These are phyloP conservation scores for Scheffersomyces insectosa DNA, from an alignment of 1,139 yeast genomes.

Conservation along the genomic window DNA sequence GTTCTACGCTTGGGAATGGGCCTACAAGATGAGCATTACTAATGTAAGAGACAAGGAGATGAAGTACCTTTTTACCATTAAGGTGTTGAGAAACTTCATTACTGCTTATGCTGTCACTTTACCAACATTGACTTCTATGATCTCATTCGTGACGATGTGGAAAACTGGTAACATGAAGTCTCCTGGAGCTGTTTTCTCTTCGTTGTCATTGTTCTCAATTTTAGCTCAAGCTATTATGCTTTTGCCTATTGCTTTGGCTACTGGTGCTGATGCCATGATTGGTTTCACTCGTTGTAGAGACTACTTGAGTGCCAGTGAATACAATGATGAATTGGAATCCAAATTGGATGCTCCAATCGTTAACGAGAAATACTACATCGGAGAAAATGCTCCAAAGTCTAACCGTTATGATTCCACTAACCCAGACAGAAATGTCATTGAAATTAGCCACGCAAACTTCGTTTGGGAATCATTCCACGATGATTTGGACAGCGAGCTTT, in stretches of 20 bases:
- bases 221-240: conserved; percentile 53
- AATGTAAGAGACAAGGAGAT: conserved; percentile 40
- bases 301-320: conserved; percentile 43
- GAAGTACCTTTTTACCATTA: conserved; percentile 43
- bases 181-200: conserved; percentile 49
- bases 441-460: conserved; percentile 33
- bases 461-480: conserved; percentile 38
- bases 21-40: conserved; percentile 39
- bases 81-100: conserved; percentile 44
- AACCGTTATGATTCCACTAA: conserved; percentile 2
- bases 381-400: conserved; percentile 9
- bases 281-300: conserved; percentile 51
- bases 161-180: conserved; percentile 34
- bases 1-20: conserved; percentile 51
- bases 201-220: conserved; percentile 52
- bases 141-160: conserved; percentile 44
- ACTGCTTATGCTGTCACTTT: conserved; percentile 48
- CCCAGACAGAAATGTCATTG: conserved; percentile 17
- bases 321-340: conserved; percentile 22
- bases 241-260: conserved; percentile 55
- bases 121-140: conserved; percentile 18
- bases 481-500: conserved; percentile 25
- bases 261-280: conserved; percentile 55
- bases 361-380: conserved; percentile 17
- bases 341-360: conserved; percentile 12